phyloP scores from a whole-genome alignment of 2,329 filamentous ascomycete species.

The Microsporum canis region DNA sequence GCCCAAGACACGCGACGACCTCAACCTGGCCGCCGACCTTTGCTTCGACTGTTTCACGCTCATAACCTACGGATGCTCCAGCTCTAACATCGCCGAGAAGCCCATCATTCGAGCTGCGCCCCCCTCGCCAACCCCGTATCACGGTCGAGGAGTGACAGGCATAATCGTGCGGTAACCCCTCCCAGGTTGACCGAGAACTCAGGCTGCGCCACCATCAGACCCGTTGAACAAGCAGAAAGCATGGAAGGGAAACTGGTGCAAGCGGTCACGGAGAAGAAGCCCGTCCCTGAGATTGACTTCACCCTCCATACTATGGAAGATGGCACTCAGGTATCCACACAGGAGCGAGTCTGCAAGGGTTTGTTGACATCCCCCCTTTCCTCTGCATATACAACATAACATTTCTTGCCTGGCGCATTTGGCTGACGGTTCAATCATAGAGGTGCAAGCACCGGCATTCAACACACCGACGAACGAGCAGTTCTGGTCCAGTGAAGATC shows the following conservation, averaged over 20 bases:
- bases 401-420: background rate
- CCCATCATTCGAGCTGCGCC: background rate
- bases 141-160: background rate
- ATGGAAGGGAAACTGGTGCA: constrained; percentile 54
- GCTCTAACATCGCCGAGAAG: background rate
- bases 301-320: constrained; percentile 98
- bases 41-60: background rate
- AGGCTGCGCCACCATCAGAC: background rate
- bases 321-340: constrained; percentile 84
- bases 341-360: constrained; percentile 98
- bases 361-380: background rate
- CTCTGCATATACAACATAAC: background rate
- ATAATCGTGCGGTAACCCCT: background rate
- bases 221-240: constrained; percentile 15
- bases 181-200: background rate
- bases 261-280: constrained; percentile 89
- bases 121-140: background rate
- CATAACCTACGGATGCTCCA: background rate
- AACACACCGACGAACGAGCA: constrained; percentile 84
- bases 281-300: constrained; percentile 95
- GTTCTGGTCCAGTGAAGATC: constrained; percentile 81
- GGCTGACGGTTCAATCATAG: constrained; percentile 37
- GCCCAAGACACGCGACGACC: background rate
- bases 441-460: constrained; percentile 95
- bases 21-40: background rate